Conservation (phyloP, 257 asterid genomes). For the Rubia yunnanensis region DNA sequence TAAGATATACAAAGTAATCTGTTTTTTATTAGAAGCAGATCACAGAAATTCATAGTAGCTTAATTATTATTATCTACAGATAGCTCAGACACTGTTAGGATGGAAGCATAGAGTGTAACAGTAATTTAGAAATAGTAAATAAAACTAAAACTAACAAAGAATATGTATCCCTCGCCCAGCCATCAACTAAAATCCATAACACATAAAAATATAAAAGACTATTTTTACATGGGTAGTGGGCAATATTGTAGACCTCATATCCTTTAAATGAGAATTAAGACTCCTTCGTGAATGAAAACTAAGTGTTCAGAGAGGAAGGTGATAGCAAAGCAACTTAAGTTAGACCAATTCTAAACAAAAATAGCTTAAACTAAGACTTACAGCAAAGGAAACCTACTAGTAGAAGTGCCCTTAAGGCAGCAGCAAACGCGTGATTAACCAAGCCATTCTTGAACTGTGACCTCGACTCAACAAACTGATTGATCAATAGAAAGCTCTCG, state of each 20-base stretch:
- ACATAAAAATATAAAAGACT: neutral
- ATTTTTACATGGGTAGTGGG: neutral
- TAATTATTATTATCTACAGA: neutral
- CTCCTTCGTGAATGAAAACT: neutral
- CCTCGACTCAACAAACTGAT: conserved; percentile 84
- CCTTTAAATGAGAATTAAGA: neutral
- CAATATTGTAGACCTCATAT: neutral
- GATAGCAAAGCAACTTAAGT: conserved; percentile 1
- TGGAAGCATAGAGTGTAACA: neutral
- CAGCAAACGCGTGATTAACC: conserved; percentile 95
- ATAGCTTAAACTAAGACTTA: conserved; percentile 7
- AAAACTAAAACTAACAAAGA: neutral
- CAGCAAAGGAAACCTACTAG: conserved; percentile 52
- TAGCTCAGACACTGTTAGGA: neutral
- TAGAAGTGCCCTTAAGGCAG: conserved; percentile 83
- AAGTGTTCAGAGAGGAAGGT: neutral
- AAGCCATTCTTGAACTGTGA: conserved; percentile 88
- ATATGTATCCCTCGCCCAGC: neutral
- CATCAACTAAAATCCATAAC: neutral
- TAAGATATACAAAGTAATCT: neutral
- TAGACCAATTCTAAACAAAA: neutral
- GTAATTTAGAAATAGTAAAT: neutral
- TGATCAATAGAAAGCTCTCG: conserved; percentile 63
- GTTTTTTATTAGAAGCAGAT: neutral
- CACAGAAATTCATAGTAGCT: neutral